Evolutionary conservation across 1,284 basidiomycete species (phyloP).

Genomic region (Meira nashicola): DNA sequence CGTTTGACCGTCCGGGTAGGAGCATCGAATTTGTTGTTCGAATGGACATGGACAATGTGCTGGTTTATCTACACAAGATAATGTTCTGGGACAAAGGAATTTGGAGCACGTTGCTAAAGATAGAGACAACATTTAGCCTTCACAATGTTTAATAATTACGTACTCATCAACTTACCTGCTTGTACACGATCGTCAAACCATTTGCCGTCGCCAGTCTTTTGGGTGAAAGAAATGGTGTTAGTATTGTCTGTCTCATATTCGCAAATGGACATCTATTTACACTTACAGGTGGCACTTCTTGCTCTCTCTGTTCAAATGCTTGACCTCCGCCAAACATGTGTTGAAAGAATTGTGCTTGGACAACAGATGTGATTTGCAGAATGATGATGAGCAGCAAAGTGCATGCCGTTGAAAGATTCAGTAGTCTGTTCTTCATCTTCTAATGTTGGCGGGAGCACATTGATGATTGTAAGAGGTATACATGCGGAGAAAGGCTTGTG

Average conservation of each 20-base stretch:
- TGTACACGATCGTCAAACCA: slow-evolving; percentile 45
- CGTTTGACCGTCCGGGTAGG: slow-evolving; percentile 28
- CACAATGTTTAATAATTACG: not conserved
- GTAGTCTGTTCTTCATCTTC: not conserved
- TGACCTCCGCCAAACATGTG: slow-evolving; percentile 33
- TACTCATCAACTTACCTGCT: slow-evolving; percentile 12
- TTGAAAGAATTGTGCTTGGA: slow-evolving; percentile 33
- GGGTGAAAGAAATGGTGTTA: not conserved
- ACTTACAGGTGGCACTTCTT: slow-evolving; percentile 40
- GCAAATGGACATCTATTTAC: not conserved
- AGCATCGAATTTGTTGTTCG: slow-evolving; percentile 36
- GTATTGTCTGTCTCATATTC: not conserved
- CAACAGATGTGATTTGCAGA: not conserved
- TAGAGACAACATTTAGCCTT: not conserved
- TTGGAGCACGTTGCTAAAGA: slow-evolving; percentile 27
- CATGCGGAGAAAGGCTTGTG: not conserved
- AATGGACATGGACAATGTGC: slow-evolving; percentile 45
- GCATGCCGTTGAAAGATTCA: not conserved
- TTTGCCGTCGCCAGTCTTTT: slow-evolving; percentile 33
- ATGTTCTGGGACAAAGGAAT: slow-evolving; percentile 42
- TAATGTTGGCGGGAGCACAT: not conserved
- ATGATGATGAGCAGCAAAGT: not conserved
- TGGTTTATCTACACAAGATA: slow-evolving; percentile 42
- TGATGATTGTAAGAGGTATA: too few relatives aligned
- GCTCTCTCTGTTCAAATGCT: slow-evolving; percentile 23